These are phyloP conservation scores for Ceratobasidium sp. DNA, from an alignment of 1,284 basidiomycete genomes.

Conservation along the genomic window DNA sequence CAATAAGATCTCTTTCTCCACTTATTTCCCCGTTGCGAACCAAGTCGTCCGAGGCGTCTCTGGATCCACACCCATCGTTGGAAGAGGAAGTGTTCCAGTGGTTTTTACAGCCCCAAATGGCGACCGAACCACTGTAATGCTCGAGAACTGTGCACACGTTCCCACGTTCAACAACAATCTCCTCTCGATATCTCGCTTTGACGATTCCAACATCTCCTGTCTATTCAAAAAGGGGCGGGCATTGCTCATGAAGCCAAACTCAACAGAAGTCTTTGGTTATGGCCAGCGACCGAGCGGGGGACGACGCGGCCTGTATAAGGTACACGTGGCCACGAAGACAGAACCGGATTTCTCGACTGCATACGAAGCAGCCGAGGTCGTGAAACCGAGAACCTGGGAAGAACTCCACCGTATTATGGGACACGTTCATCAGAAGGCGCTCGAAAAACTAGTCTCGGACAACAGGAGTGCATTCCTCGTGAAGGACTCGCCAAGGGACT, in stretches of 20 bases:
- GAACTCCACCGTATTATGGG: neutral
- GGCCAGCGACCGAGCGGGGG: neutral
- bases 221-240: neutral
- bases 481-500: neutral
- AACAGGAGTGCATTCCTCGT: neutral
- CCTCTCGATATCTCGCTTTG: neutral
- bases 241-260: no score
- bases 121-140: neutral
- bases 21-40: neutral
- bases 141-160: neutral
- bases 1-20: neutral
- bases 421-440: neutral
- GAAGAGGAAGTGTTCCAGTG: constrained; percentile 1
- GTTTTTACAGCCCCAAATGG: neutral
- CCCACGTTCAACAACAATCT: neutral
- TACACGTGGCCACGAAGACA: neutral
- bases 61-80: neutral
- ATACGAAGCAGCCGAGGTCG: no score
- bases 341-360: no score
- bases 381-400: neutral
- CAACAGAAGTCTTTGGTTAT: no score
- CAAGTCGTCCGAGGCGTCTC: neutral
- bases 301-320: neutral
- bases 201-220: neutral
- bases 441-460: neutral